These are phyloP conservation scores for Parastagonospora avenae DNA, from an alignment of 2,329 filamentous ascomycete species.

Conservation along the genomic window DNA sequence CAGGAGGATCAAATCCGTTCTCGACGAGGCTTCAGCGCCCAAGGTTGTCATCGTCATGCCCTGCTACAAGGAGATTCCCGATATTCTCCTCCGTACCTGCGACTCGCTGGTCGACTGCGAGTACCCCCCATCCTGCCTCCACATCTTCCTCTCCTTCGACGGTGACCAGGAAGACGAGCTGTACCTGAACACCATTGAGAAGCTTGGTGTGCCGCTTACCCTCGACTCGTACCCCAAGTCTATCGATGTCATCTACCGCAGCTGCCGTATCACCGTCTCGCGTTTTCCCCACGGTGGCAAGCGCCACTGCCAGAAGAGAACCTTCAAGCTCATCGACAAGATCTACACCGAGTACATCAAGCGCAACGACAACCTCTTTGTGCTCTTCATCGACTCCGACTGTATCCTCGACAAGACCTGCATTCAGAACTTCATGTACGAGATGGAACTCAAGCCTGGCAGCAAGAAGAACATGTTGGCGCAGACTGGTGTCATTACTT, in stretches of 20 bases:
- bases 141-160: conserved; percentile 95
- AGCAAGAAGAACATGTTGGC: conserved; percentile 92
- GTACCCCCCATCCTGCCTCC: conserved; percentile 88
- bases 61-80: conserved; percentile 89
- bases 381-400: conserved; percentile 96
- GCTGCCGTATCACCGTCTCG: conserved; percentile 85
- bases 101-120: conserved; percentile 93
- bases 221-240: conserved; percentile 82
- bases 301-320: conserved; percentile 89
- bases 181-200: conserved; percentile 83
- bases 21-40: conserved; percentile 84
- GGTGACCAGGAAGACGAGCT: conserved; percentile 87
- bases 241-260: conserved; percentile 85
- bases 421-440: conserved; percentile 96
- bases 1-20: conserved; percentile 79
- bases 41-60: conserved; percentile 98
- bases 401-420: conserved; percentile 91
- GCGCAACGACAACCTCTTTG: conserved; percentile 88
- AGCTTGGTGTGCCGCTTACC: conserved; percentile 78
- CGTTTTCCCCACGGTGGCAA: conserved; percentile 94
- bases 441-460: conserved; percentile 96
- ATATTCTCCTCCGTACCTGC: conserved; percentile 81
- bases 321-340: conserved; percentile 90
- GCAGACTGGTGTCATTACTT: conserved; percentile 97
- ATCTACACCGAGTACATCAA: conserved; percentile 87